These are phyloP conservation scores for Leccinum arenicola DNA, from an alignment of 768 basidiomycete genomes.

Conservation along the genomic window DNA sequence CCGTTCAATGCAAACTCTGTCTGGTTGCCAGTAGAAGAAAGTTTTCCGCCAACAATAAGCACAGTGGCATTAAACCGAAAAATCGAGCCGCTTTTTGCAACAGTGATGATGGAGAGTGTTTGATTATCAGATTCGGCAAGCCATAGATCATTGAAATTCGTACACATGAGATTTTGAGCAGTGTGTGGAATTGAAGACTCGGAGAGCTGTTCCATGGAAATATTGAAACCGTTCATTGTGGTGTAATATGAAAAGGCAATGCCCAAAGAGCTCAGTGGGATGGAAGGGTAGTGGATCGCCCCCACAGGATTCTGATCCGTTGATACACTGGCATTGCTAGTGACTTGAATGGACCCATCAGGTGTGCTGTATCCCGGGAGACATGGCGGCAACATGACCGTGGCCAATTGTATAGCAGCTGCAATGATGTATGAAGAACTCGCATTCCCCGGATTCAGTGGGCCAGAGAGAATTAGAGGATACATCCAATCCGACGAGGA, in stretches of 20 bases:
- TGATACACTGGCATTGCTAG: too few relatives aligned
- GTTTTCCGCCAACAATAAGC: neutral
- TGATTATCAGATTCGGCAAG: neutral
- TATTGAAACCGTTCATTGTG: neutral
- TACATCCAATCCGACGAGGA: accelerated
- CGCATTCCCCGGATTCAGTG: neutral
- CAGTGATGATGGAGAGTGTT: neutral
- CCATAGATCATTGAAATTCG: neutral
- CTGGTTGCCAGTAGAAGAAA: neutral
- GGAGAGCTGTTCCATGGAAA: slow-evolving; percentile 4
- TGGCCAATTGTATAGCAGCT: neutral
- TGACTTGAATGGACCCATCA: too few relatives aligned
- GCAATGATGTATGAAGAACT: neutral
- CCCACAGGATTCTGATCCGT: too few relatives aligned
- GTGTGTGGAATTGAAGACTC: neutral
- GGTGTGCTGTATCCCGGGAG: neutral
- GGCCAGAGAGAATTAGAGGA: neutral
- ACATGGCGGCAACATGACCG: neutral
- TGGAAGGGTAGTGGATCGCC: too few relatives aligned
- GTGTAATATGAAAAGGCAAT: neutral
- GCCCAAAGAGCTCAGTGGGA: too few relatives aligned
- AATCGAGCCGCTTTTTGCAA: neutral
- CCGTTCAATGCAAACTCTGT: neutral
- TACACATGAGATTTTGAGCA: neutral
- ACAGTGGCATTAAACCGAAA: neutral